Conservation (phyloP, 208 protist species). For the Herpetomonas samuelpessoai region DNA sequence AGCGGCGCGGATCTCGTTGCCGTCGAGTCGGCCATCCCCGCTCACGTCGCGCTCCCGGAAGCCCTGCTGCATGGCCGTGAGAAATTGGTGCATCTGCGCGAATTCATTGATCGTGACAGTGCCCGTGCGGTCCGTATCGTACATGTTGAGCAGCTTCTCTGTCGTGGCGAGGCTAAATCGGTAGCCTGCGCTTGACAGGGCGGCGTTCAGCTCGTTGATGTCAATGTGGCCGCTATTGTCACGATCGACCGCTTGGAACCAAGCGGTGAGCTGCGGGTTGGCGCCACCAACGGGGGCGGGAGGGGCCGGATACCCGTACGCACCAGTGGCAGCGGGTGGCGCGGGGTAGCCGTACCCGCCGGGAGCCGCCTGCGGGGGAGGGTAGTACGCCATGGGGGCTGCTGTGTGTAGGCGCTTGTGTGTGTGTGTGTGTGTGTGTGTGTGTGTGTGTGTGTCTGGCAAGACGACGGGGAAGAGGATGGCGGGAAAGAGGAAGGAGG, state of each 20-base stretch:
- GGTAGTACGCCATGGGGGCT: not conserved
- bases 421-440: no score
- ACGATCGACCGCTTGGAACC: constrained; percentile 66
- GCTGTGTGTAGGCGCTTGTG: no score
- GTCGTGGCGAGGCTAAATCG: constrained; percentile 66
- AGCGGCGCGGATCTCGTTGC: constrained; percentile 45
- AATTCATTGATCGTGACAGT: constrained; percentile 69
- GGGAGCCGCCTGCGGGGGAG: not conserved
- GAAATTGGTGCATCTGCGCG: constrained; percentile 55
- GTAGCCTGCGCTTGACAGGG: constrained; percentile 49
- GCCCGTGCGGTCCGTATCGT: constrained; percentile 58
- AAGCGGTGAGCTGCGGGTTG: constrained; percentile 28
- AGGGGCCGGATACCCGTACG: not conserved
- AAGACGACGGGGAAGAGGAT: not conserved
- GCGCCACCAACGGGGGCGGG: constrained; percentile 10
- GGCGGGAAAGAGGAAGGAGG: not conserved
- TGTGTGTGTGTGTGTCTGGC: not conserved
- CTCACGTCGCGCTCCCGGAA: constrained; percentile 48
- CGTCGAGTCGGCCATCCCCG: constrained; percentile 40
- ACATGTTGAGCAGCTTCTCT: constrained; percentile 67
- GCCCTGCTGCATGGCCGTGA: constrained; percentile 47
- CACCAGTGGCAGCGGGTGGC: no score
- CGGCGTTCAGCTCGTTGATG: constrained; percentile 58
- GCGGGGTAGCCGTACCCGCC: not conserved
- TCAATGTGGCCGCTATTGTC: constrained; percentile 54